phyloP scores from a whole-genome alignment of 306 rosid genomes.

The Echinosophora koreensis region DNA sequence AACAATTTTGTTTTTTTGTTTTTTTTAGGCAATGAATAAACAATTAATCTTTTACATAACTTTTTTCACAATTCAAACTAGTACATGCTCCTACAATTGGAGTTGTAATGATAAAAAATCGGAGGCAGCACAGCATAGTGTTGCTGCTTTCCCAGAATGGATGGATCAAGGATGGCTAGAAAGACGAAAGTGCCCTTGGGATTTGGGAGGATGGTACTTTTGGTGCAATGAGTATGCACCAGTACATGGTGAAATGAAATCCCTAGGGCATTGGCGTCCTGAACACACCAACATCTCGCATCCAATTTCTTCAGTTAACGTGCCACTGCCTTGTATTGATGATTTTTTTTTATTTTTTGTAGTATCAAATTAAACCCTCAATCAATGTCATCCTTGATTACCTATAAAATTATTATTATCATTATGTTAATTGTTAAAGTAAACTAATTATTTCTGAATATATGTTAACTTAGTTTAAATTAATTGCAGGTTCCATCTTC shows the following conservation, averaged over 20 bases:
- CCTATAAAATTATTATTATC: too few species aligned
- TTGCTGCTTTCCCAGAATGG: neutral
- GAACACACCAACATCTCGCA: neutral
- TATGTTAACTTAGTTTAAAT: too few species aligned
- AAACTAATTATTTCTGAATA: neutral
- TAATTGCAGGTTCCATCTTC: slow-evolving; percentile 80
- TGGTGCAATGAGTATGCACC: slow-evolving; percentile 46
- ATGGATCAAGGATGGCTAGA: neutral
- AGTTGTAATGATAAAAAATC: too few species aligned
- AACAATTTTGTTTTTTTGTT: too few species aligned
- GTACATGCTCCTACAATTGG: too few species aligned
- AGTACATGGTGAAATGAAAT: slow-evolving; percentile 35
- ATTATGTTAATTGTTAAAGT: too few species aligned
- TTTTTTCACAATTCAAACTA: too few species aligned
- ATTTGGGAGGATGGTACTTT: neutral
- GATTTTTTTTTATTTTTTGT: neutral
- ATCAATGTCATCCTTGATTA: neutral
- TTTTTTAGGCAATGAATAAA: too few species aligned
- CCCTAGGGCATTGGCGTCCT: slow-evolving; percentile 61
- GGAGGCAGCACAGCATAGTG: too few species aligned
- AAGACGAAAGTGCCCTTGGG: slow-evolving; percentile 49
- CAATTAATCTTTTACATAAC: too few species aligned
- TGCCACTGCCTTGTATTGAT: slow-evolving; percentile 47
- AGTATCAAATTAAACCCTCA: neutral
- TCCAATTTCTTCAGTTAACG: slow-evolving; percentile 48